Conservation (phyloP, 2,329 filamentous ascomycete genomes). For the Botryotinia narcissicola region DNA sequence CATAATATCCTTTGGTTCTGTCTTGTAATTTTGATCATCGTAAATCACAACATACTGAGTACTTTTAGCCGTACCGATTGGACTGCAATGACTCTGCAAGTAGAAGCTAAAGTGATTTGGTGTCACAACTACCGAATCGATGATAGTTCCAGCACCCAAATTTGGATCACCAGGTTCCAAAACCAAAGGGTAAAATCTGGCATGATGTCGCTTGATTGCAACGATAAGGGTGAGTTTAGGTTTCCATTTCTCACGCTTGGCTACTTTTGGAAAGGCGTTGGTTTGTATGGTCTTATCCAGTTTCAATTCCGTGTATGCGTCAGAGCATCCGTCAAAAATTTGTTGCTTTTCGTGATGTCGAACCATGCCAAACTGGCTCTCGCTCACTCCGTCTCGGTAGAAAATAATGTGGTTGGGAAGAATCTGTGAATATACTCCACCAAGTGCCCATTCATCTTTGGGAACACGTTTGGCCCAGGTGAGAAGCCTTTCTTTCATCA, state of each 20-base stretch:
- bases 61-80: conserved; percentile 15
- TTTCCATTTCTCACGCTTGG: not conserved
- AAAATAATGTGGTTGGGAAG: not conserved
- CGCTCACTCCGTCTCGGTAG: conserved; percentile 1
- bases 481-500: not conserved
- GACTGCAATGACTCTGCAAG: not conserved
- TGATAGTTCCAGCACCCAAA: not conserved
- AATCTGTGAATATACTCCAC: not conserved
- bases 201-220: conserved; percentile 2
- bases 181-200: not conserved
- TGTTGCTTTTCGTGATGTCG: not conserved
- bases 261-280: too few species aligned
- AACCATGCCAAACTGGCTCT: conserved; percentile 1
- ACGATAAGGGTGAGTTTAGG: conserved; percentile 3
- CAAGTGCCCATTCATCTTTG: too few species aligned
- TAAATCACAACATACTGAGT: not conserved
- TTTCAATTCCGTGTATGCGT: not conserved
- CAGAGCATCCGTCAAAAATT: not conserved
- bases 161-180: conserved; percentile 17
- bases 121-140: not conserved
- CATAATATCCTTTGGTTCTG: conserved; percentile 46
- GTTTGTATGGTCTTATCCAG: too few species aligned
- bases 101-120: conserved; percentile 7
- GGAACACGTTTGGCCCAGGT: not conserved
- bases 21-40: conserved; percentile 54